Evolutionary conservation across 768 basidiomycete genomes (phyloP), one percentile per base, ranked within the genome.

Genomic region (Boletus edulis): DNA sequence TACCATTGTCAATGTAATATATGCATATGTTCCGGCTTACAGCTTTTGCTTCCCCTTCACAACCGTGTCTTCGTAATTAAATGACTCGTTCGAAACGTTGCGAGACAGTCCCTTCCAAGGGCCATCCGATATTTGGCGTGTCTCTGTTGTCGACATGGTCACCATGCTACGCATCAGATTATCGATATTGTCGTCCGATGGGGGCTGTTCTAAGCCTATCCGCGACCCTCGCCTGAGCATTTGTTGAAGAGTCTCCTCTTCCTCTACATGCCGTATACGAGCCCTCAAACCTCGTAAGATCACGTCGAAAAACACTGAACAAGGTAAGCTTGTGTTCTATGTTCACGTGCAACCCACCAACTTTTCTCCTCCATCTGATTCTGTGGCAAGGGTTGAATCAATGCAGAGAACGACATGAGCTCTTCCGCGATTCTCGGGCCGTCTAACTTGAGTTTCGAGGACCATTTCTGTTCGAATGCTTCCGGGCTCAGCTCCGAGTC

Each of bases 171-270:
- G 70, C 74, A 80, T 74, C 55, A 80, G 67, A 9, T 54, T 62
- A 55, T 77, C 75, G 43, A 80, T 61, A 49, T 74, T 70, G 40
- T 67, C 60, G 17, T 73, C 64, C 12, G 72, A 73, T 5, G 76
- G 72, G 14, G 67, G 59, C 13, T 62, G 69, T 34, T 76, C 75
- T 38, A 67, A 62, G 24, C 67, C 66, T 27, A 75, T 67, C 44
- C 64, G 71, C 8, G 75, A 72, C 34, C 73, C 71, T 42, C 68
- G 70, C 46, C 72, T 67, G 32, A 75, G 60, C 35, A 68, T 67
- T 39, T 73, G 73, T 52, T 77, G 78, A 47, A 79, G 70, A 35
- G 69, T 63, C 45, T 77, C 76, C 54, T 81, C 72, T 45, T 78
- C 76, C 48, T 79, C 76, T n/a, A 80, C 59, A 24, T 70, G 61